Conservation (phyloP, 345 rosid species). For the Lenwebbia sp. region DNA sequence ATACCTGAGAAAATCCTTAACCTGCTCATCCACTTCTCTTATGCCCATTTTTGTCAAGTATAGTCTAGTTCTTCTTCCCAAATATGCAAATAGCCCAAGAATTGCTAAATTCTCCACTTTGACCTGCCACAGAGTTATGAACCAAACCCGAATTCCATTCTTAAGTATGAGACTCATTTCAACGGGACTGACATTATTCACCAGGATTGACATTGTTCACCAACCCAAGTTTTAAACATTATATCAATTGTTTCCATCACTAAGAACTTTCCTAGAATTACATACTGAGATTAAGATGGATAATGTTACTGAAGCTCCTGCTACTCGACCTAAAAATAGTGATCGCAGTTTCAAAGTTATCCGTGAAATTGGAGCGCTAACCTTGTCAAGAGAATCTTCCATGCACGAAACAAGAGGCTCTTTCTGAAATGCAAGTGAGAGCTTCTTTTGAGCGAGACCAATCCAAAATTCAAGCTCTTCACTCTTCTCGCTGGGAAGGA, state of each 20-base stretch:
- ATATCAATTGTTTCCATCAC: not conserved
- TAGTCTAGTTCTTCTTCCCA: slow-evolving; percentile 47
- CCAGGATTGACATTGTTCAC: not conserved
- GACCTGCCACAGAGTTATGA: slow-evolving; percentile 14
- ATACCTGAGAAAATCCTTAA: slow-evolving; percentile 55
- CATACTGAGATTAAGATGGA: not conserved
- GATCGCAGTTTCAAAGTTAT: not conserved
- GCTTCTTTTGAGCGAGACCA: slow-evolving; percentile 54
- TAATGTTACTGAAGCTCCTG: not conserved
- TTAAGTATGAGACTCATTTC: not conserved
- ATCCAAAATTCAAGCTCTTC: slow-evolving; percentile 70
- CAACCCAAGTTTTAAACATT: not conserved
- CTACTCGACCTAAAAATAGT: not conserved
- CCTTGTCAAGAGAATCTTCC: slow-evolving; percentile 20
- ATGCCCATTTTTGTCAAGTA: slow-evolving; percentile 34
- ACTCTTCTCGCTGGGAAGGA: slow-evolving; percentile 25
- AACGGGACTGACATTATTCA: not conserved
- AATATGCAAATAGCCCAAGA: slow-evolving; percentile 58
- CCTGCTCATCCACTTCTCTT: slow-evolving; percentile 48
- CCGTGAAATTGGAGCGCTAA: slow-evolving; percentile 1
- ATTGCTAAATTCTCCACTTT: slow-evolving; percentile 45
- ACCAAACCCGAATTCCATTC: not conserved
- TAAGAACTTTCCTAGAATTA: not conserved
- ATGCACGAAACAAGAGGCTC: slow-evolving; percentile 16
- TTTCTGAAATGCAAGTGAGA: slow-evolving; percentile 32